These are phyloP conservation scores for Fusarium praegraminearum DNA, from an alignment of 2,329 filamentous ascomycete genomes.

Conservation along the genomic window DNA sequence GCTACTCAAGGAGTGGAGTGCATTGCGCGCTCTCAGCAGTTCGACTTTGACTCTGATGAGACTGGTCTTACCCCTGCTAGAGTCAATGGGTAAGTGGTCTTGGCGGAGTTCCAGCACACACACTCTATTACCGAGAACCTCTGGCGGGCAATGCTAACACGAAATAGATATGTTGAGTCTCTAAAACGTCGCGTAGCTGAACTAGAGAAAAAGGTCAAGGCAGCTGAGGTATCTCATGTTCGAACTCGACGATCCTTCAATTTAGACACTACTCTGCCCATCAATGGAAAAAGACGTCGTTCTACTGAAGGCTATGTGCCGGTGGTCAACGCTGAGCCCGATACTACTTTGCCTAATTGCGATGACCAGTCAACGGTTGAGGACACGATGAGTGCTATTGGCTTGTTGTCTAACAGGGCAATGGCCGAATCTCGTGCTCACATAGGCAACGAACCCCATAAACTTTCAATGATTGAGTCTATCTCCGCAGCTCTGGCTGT, in stretches of 20 bases:
- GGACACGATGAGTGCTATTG: slow-evolving; percentile 35
- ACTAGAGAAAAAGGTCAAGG: slow-evolving; percentile 20
- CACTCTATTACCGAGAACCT: accelerated
- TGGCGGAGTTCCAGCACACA: not conserved
- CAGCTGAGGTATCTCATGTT: slow-evolving; percentile 8
- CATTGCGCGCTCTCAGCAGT: slow-evolving; percentile 22
- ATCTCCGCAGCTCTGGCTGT: slow-evolving; percentile 23
- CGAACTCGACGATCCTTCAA: not conserved
- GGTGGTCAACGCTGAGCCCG: accelerated
- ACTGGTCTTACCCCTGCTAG: slow-evolving; percentile 22
- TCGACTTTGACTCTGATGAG: slow-evolving; percentile 27
- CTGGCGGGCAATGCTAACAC: accelerated
- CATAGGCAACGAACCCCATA: slow-evolving; percentile 4
- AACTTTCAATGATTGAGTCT: slow-evolving; percentile 13
- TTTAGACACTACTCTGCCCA: not conserved
- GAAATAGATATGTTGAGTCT: slow-evolving; percentile 13
- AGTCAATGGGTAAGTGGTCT: slow-evolving; percentile 7
- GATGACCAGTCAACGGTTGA: slow-evolving; percentile 31
- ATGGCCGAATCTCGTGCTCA: slow-evolving; percentile 27
- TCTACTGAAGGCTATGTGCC: not conserved
- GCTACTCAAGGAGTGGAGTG: slow-evolving; percentile 29
- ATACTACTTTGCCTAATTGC: accelerated
- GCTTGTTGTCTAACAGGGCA: slow-evolving; percentile 20
- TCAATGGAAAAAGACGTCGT: not conserved
- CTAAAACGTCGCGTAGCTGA: slow-evolving; percentile 12